phyloP scores from a whole-genome alignment of 2,329 filamentous ascomycete species.

The Fusarium tupiense region DNA sequence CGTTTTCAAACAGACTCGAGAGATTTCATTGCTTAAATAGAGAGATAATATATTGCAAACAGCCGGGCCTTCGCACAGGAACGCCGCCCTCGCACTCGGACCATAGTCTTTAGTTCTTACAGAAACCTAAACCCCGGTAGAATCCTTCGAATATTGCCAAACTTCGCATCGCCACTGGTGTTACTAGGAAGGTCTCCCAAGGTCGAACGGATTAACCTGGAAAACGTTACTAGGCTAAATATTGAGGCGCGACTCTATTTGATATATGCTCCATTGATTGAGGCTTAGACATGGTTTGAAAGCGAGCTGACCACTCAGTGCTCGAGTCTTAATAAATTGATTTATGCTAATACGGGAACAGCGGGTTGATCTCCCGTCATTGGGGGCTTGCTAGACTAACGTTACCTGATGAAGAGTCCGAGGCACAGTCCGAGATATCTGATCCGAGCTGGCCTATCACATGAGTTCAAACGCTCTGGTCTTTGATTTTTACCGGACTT shows the following conservation, averaged over 20 bases:
- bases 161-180: not conserved
- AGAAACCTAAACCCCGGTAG: not conserved
- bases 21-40: not conserved
- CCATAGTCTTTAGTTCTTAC: not conserved
- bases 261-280: not conserved
- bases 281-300: not conserved
- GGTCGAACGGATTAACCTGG: not conserved
- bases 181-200: not conserved
- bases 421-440: slow-evolving; percentile 4
- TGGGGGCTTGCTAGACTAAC: not conserved
- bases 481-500: not conserved
- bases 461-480: not conserved
- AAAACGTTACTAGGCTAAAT: not conserved
- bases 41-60: too few relatives aligned
- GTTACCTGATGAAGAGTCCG: not conserved
- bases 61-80: not conserved
- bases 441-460: slow-evolving; percentile 5
- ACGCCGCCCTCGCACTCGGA: not conserved
- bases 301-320: not conserved
- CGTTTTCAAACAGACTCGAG: too few relatives aligned
- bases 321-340: not conserved
- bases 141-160: not conserved
- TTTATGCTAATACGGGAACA: not conserved
- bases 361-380: not conserved
- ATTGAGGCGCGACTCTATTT: not conserved